Evolutionary conservation across 768 basidiomycete genomes (phyloP).

Genomic region (Agrocybe praecox): DNA sequence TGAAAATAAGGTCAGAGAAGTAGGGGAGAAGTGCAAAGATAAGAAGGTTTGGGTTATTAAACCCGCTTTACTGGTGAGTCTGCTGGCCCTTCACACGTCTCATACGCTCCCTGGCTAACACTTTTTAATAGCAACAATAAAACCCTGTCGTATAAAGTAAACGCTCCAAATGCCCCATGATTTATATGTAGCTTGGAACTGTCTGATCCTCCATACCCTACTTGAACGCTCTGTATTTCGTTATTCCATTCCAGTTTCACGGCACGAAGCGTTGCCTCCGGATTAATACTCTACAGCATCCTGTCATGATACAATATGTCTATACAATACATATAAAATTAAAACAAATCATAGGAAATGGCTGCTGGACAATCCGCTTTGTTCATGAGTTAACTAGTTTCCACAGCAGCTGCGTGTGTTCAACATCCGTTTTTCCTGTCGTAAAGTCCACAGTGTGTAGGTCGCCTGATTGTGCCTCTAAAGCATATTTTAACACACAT

Average conservation of each 20-base stretch:
- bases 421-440: constrained; percentile 32
- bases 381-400: constrained; percentile 44
- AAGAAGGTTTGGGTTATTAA: constrained; percentile 78
- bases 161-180: not conserved
- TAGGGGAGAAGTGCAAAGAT: constrained; percentile 73
- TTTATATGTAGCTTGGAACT: not conserved
- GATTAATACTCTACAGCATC: constrained; percentile 11
- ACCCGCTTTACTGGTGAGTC: constrained; percentile 30
- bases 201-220: not conserved
- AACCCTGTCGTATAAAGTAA: not conserved
- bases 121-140: constrained; percentile 2
- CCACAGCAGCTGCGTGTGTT: constrained; percentile 45
- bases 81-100: not conserved
- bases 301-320: constrained; percentile 16
- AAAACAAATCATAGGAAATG: not conserved
- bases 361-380: not conserved
- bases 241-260: not conserved
- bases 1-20: constrained; percentile 78
- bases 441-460: constrained; percentile 43
- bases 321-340: constrained; percentile 12
- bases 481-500: not conserved
- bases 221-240: not conserved
- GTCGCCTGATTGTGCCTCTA: constrained; percentile 55
- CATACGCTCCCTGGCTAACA: not conserved
- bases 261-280: not conserved